These are phyloP conservation scores for Suillus clintonianus DNA, from an alignment of 768 basidiomycete genomes.

Conservation along the genomic window DNA sequence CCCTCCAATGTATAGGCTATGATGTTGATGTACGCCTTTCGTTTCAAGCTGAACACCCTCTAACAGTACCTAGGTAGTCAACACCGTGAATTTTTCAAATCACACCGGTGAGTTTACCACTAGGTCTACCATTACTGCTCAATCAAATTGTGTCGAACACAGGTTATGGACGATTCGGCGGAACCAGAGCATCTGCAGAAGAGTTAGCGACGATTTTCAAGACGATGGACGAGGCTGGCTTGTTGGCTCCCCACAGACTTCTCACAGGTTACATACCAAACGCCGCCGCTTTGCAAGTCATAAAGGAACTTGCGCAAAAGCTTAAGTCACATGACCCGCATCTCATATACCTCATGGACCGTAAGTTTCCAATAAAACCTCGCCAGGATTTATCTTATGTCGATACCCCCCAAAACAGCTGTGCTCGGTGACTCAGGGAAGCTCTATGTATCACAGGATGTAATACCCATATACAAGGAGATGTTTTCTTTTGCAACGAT, in stretches of 20 bases:
- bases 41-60: conserved; percentile 1
- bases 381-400: not conserved
- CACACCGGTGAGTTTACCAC: conserved; percentile 66
- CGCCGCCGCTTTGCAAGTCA: conserved; percentile 70
- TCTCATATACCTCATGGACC: conserved; percentile 88
- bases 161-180: conserved; percentile 86
- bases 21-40: conserved; percentile 82
- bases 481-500: conserved; percentile 85
- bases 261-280: conserved; percentile 92
- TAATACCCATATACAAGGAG: conserved; percentile 81
- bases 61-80: conserved; percentile 59
- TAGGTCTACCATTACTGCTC: not conserved
- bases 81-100: conserved; percentile 94
- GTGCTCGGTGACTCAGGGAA: conserved; percentile 92
- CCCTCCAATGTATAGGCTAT: conserved; percentile 84
- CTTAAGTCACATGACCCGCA: conserved; percentile 58
- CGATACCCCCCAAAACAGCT: conserved; percentile 46
- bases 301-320: conserved; percentile 61
- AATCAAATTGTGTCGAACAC: not conserved
- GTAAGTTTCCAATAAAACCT: conserved; percentile 49
- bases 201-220: conserved; percentile 80
- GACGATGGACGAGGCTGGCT: conserved; percentile 71
- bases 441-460: conserved; percentile 86
- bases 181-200: conserved; percentile 72
- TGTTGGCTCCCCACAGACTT: conserved; percentile 70